Percentiles rank a stretch among this genome's conserved stretches.
Conservation (phyloP, 1,284 basidiomycete genomes). For the Cryptococcus amylolentus region DNA sequence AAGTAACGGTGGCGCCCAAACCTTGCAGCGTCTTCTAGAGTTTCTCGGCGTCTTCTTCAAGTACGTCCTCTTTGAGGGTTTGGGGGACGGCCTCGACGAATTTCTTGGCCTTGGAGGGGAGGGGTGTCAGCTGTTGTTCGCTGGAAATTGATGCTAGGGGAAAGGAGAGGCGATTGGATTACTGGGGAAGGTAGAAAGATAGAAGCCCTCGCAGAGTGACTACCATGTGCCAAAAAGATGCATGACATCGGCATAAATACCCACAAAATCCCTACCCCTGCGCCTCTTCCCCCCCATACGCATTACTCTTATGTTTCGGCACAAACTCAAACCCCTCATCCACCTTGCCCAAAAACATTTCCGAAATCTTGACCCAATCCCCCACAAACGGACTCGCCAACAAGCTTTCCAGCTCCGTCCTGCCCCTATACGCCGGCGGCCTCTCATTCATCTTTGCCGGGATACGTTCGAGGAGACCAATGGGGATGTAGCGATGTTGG, state of each 20-base stretch:
- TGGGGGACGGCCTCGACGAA: no score
- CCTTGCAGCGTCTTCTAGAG: no score
- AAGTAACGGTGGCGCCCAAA: no score
- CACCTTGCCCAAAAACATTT: slow-evolving; percentile 82
- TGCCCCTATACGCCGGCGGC: slow-evolving; percentile 76
- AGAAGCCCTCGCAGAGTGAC: no score
- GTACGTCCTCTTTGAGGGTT: no score
- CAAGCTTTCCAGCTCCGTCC: slow-evolving; percentile 84
- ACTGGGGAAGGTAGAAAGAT: no score
- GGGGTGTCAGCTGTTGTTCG: no score
- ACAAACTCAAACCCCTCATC: slow-evolving; percentile 66
- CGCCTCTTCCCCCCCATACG: slow-evolving; percentile 59
- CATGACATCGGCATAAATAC: neutral
- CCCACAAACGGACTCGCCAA: slow-evolving; percentile 72
- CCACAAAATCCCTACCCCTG: slow-evolving; percentile 31
- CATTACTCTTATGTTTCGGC: slow-evolving; percentile 71
- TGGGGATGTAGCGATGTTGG: slow-evolving; percentile 90
- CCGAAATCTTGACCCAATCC: slow-evolving; percentile 94
- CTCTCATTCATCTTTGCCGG: slow-evolving; percentile 85
- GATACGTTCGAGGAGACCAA: slow-evolving; percentile 82
- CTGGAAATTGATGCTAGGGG: no score
- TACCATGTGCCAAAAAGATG: neutral
- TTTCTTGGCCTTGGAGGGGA: no score
- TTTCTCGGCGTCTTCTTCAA: no score
- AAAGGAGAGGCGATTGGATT: no score